Conservation (phyloP, 257 asterid species). For the Capsicum pubescens region DNA sequence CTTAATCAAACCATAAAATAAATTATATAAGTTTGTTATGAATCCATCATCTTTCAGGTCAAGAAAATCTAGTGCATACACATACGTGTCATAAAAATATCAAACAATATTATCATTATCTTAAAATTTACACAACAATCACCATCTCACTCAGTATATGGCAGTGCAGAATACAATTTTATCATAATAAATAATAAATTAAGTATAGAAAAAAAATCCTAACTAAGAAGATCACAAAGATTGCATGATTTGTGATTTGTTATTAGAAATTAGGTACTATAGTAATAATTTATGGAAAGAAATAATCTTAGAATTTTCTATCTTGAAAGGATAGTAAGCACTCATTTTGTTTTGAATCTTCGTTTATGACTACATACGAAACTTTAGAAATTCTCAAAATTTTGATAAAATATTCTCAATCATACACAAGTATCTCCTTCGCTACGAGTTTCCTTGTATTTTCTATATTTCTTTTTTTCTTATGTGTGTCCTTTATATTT, state of each 20-base stretch:
- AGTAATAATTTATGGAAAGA: not conserved
- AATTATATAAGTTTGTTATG: too few relatives aligned
- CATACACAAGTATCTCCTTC: too few relatives aligned
- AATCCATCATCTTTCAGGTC: not conserved
- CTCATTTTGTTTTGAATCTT: too few relatives aligned
- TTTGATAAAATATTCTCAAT: too few relatives aligned
- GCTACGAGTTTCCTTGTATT: too few relatives aligned
- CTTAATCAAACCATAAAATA: not conserved
- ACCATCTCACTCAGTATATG: not conserved
- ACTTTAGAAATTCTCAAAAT: too few relatives aligned
- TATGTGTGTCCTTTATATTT: too few relatives aligned
- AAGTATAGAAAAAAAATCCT: not conserved
- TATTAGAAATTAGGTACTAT: not conserved
- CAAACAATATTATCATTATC: not conserved
- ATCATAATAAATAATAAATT: too few relatives aligned
- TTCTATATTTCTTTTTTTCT: too few relatives aligned
- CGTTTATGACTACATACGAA: too few relatives aligned
- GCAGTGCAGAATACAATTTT: not conserved
- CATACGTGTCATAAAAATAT: not conserved
- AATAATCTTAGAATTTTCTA: not conserved
- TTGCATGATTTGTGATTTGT: not conserved
- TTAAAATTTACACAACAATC: not conserved
- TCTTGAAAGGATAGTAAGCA: too few relatives aligned
- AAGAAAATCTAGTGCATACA: not conserved
- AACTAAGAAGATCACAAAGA: not conserved